Conservation (phyloP, 805 yeast species). For the Hanseniaspora lindneri region DNA sequence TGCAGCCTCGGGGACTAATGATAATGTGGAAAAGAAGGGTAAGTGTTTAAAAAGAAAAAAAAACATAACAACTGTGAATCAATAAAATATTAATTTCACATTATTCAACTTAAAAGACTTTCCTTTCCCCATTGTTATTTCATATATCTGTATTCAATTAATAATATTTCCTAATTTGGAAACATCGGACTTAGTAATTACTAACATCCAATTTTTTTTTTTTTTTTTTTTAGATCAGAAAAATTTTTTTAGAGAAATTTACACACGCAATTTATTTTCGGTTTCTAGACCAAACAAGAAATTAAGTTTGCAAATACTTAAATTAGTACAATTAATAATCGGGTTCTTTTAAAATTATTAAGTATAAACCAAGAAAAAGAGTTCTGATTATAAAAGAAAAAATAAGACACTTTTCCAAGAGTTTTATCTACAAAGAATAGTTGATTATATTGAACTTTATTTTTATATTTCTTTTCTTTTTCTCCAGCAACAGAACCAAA, state of each 20-base stretch:
- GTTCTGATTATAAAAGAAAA: too few relatives aligned
- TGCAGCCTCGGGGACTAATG: neutral
- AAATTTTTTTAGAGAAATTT: neutral
- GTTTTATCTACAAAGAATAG: too few relatives aligned
- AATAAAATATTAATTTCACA: neutral
- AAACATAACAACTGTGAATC: neutral
- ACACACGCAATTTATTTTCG: neutral
- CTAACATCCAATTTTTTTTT: neutral
- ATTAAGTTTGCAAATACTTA: neutral
- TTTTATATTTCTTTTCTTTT: too few relatives aligned
- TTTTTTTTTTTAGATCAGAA: neutral
- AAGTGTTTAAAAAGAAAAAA: slow-evolving; percentile 13
- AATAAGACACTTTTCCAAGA: too few relatives aligned
- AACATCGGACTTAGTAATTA: neutral
- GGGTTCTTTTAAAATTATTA: too few relatives aligned
- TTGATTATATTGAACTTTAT: too few relatives aligned
- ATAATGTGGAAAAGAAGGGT: neutral
- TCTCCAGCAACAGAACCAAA: too few relatives aligned
- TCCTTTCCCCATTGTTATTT: neutral
- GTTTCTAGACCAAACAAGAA: neutral
- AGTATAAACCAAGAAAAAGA: too few relatives aligned
- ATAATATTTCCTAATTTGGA: slow-evolving; percentile 4
- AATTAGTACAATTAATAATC: too few relatives aligned
- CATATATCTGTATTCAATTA: neutral
- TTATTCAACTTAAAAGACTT: neutral